These are phyloP conservation scores for Penicillium coffeae DNA, from an alignment of 495 filamentous ascomycete species.

Conservation along the genomic window DNA sequence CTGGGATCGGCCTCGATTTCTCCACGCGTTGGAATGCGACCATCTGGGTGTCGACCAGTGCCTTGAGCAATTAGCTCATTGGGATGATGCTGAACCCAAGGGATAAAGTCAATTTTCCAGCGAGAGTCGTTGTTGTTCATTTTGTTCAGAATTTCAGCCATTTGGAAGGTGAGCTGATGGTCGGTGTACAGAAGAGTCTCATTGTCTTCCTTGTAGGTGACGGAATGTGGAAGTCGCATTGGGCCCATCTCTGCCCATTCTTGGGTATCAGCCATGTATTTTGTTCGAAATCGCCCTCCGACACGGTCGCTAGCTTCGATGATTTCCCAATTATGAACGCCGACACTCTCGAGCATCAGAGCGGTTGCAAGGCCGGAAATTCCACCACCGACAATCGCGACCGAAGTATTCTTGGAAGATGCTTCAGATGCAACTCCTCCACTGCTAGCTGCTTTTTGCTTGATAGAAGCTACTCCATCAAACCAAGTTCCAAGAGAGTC, in stretches of 20 bases:
- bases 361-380: constrained; percentile 64
- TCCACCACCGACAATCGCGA: constrained; percentile 64
- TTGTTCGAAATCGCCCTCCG: constrained; percentile 59
- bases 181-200: constrained; percentile 54
- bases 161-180: constrained; percentile 61
- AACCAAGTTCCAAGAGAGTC: too few relatives aligned
- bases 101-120: constrained; percentile 61
- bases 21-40: constrained; percentile 36
- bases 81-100: constrained; percentile 52
- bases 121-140: constrained; percentile 50
- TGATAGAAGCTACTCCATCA: constrained; percentile 60
- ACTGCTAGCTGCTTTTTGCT: constrained; percentile 49
- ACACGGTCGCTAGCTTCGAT: constrained; percentile 47
- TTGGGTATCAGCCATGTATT: constrained; percentile 50
- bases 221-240: constrained; percentile 57
- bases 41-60: constrained; percentile 50
- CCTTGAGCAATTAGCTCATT: constrained; percentile 51
- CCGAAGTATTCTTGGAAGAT: constrained; percentile 41
- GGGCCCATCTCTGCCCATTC: constrained; percentile 76
- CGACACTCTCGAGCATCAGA: constrained; percentile 47
- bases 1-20: constrained; percentile 29
- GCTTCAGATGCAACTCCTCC: constrained; percentile 49
- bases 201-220: constrained; percentile 48
- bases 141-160: constrained; percentile 54
- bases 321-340: constrained; percentile 54